phyloP scores from a whole-genome alignment of 441 rosid genomes.

The Brassica hybrid region DNA sequence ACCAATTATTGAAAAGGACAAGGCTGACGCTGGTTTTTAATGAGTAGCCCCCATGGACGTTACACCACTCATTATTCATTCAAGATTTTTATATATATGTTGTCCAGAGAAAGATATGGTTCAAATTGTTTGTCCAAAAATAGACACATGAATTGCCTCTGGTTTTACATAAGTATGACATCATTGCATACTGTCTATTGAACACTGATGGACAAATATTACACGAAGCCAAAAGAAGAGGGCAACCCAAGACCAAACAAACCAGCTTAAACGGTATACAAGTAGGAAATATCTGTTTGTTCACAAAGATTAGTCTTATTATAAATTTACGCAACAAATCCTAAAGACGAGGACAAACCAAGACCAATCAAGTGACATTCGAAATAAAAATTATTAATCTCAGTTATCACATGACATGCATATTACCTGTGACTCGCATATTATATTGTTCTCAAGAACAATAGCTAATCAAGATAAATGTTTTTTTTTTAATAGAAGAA shows the following conservation, averaged over 20 bases:
- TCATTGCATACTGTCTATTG: not conserved
- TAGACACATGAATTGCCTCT: too few species aligned
- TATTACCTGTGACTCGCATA: not conserved
- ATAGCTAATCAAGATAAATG: slow-evolving; percentile 3
- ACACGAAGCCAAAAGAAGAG: not conserved
- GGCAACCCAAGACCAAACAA: slow-evolving; percentile 17
- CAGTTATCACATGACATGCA: not conserved
- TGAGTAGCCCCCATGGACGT: slow-evolving; percentile 7
- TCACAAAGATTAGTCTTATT: not conserved
- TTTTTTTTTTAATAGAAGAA: not conserved
- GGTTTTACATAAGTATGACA: too few species aligned
- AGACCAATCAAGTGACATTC: too few species aligned
- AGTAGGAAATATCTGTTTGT: not conserved
- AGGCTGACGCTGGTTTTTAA: slow-evolving; percentile 4
- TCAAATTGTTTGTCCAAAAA: slow-evolving; percentile 33
- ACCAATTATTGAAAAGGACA: slow-evolving; percentile 1
- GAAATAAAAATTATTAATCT: too few species aligned
- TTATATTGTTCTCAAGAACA: not conserved
- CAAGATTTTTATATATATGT: not conserved
- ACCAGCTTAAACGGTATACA: not conserved
- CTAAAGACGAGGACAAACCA: not conserved
- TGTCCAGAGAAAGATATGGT: slow-evolving; percentile 1
- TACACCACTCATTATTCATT: not conserved
- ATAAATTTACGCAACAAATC: not conserved
- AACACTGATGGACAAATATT: not conserved